These are phyloP conservation scores for Colletotrichum limetticola DNA, from an alignment of 2,329 filamentous ascomycete genomes.

Conservation along the genomic window DNA sequence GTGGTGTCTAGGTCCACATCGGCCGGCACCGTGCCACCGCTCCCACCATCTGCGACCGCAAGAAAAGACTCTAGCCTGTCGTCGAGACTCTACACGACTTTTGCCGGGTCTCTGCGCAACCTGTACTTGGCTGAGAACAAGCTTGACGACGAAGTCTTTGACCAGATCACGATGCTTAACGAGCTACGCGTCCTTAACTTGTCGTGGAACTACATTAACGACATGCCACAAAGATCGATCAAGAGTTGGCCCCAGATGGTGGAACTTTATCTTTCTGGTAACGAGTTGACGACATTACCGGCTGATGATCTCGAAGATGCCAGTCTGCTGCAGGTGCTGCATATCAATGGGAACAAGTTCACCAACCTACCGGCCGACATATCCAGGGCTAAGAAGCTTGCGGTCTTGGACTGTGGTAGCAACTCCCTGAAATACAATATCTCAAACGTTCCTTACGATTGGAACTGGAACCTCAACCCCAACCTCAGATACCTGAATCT, in stretches of 20 bases:
- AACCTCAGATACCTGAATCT: conserved; percentile 95
- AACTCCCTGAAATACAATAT: conserved; percentile 99
- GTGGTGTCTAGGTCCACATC: conserved; percentile 74
- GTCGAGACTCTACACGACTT: conserved; percentile 83
- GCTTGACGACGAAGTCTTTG: conserved; percentile 93
- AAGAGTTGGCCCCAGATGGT: conserved; percentile 90
- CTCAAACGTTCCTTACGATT: conserved; percentile 98
- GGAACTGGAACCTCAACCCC: conserved; percentile 99
- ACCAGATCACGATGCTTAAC: conserved; percentile 83
- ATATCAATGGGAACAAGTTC: conserved; percentile 98
- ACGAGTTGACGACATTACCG: conserved; percentile 90
- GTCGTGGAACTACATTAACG: conserved; percentile 93
- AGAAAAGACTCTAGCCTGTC: conserved; percentile 93
- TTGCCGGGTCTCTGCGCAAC: conserved; percentile 85
- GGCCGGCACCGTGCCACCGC: conserved; percentile 56
- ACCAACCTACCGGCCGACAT: conserved; percentile 96
- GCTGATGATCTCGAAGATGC: conserved; percentile 94
- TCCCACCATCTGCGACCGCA: conserved; percentile 62
- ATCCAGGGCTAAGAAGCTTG: conserved; percentile 90
- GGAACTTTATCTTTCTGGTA: conserved; percentile 94
- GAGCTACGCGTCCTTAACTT: conserved; percentile 92
- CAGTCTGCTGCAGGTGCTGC: conserved; percentile 86
- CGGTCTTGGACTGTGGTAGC: conserved; percentile 93
- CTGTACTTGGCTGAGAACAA: conserved; percentile 94
- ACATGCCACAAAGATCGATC: conserved; percentile 89